A percentile compares a stretch with the other conserved stretches of the same genome.
These are phyloP conservation scores for Blastocystis sp. DNA, from an alignment of 352 stramenopile species.

Conservation along the genomic window DNA sequence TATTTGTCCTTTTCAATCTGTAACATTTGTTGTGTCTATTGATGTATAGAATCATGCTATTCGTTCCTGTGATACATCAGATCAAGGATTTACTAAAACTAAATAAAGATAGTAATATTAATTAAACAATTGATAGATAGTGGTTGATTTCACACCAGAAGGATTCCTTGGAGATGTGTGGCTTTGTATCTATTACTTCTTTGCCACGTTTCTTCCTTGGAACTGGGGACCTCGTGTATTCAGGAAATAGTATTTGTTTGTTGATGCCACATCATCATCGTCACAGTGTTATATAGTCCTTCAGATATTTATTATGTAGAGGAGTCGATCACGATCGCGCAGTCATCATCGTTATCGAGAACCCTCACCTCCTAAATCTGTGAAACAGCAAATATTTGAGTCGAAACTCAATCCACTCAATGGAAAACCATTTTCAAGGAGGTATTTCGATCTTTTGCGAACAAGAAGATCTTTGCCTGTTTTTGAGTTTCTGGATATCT, in stretches of 20 bases:
- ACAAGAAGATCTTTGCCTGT: conserved; percentile 81
- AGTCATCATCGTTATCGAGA: conserved; percentile 8
- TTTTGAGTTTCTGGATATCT: conserved; percentile 78
- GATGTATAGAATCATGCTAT: not conserved
- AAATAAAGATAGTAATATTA: not conserved
- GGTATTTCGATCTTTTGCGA: conserved; percentile 81
- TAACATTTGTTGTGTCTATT: not conserved
- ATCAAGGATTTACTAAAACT: not conserved
- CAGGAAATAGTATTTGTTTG: conserved; percentile 41
- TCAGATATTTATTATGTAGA: not conserved
- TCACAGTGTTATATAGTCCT: not conserved
- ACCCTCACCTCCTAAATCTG: conserved; percentile 6
- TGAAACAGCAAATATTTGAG: conserved; percentile 55
- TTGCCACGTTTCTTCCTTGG: conserved; percentile 13
- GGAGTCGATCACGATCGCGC: conserved; percentile 43
- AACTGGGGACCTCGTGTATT: conserved; percentile 53
- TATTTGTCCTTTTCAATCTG: not conserved
- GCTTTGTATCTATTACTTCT: conserved; percentile 47
- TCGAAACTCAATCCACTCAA: conserved; percentile 81
- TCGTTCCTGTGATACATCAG: not conserved
- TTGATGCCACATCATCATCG: conserved; percentile 35
- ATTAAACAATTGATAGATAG: not conserved
- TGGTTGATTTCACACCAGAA: conserved; percentile 38
- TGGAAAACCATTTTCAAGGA: conserved; percentile 74
- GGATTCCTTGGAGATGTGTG: conserved; percentile 16